A percentile compares a stretch with the other conserved stretches of the same genome.
phyloP scores from a whole-genome alignment of 2,329 filamentous ascomycete genomes.

The Fusarium globosum region DNA sequence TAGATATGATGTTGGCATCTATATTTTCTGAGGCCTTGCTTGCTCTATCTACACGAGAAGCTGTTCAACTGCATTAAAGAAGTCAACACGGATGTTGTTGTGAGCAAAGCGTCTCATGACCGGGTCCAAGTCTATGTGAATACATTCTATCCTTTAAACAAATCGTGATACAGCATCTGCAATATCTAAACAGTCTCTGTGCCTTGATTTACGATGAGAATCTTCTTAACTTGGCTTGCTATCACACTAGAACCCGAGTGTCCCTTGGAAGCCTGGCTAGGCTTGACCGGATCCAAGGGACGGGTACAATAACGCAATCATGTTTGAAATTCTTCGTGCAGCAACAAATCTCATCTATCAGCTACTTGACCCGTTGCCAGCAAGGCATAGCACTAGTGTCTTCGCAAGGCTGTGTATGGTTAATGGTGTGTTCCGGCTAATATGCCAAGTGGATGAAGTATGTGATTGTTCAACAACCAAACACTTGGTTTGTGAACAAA shows the following conservation, averaged over 20 bases:
- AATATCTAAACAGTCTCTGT: neutral
- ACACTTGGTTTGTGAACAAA: neutral
- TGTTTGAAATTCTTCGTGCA: slow-evolving; percentile 7
- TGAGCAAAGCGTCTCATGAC: neutral
- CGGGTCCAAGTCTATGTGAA: neutral
- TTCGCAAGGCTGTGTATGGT: neutral
- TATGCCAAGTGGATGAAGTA: neutral
- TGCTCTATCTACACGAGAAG: neutral
- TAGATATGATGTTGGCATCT: neutral
- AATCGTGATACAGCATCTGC: neutral
- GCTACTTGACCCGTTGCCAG: neutral
- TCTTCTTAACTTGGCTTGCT: neutral
- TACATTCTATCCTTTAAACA: neutral
- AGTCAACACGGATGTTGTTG: neutral
- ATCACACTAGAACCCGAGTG: neutral
- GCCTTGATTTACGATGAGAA: neutral
- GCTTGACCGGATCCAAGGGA: neutral
- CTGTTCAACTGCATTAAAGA: neutral
- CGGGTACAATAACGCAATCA: neutral
- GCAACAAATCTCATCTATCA: neutral
- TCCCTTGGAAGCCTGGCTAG: neutral
- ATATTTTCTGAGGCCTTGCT: neutral
- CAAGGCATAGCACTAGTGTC: neutral
- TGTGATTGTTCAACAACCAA: neutral
- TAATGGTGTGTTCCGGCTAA: slow-evolving; percentile 17